Evolutionary conservation across 169 alveolate genomes (phyloP).

Genomic region (Eimeria mitis): DNA sequence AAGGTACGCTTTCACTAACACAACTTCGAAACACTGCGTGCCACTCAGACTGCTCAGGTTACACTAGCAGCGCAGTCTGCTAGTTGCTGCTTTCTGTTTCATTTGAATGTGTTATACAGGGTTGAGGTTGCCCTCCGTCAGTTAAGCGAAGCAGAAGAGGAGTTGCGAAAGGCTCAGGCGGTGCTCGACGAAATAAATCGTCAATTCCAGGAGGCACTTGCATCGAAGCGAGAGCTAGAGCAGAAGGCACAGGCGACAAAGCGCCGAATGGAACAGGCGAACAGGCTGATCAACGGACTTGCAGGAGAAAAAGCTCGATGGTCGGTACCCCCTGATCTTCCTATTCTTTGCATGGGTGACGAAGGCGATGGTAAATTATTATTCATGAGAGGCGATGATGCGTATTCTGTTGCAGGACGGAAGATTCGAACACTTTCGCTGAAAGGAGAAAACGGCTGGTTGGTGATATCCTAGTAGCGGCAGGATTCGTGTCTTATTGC

Average conservation of each 20-base stretch:
- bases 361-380: not conserved
- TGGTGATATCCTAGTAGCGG: slow-evolving; percentile 96
- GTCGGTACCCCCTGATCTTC: slow-evolving; percentile 77
- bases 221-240: slow-evolving; percentile 94
- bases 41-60: not conserved
- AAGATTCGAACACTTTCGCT: slow-evolving; percentile 95
- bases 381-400: not conserved
- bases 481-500: slow-evolving; percentile 97
- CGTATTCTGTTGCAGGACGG: slow-evolving; percentile 82
- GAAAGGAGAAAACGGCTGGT: slow-evolving; percentile 94
- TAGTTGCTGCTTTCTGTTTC: not conserved
- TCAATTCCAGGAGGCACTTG: slow-evolving; percentile 93
- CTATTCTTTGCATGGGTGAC: not conserved
- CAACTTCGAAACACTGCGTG: not conserved
- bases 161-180: slow-evolving; percentile 92
- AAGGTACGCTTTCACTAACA: slow-evolving; percentile 68
- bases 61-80: not conserved
- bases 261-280: slow-evolving; percentile 96
- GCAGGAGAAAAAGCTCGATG: slow-evolving; percentile 96
- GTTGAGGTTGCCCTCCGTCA: slow-evolving; percentile 94
- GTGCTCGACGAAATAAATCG: slow-evolving; percentile 92
- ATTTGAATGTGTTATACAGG: slow-evolving; percentile 88
- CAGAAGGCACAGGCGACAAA: slow-evolving; percentile 94
- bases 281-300: slow-evolving; percentile 95
- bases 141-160: slow-evolving; percentile 94